Base-by-base conservation (phyloP, 2,329 filamentous ascomycete species). In the Onygena corvina region DNA sequence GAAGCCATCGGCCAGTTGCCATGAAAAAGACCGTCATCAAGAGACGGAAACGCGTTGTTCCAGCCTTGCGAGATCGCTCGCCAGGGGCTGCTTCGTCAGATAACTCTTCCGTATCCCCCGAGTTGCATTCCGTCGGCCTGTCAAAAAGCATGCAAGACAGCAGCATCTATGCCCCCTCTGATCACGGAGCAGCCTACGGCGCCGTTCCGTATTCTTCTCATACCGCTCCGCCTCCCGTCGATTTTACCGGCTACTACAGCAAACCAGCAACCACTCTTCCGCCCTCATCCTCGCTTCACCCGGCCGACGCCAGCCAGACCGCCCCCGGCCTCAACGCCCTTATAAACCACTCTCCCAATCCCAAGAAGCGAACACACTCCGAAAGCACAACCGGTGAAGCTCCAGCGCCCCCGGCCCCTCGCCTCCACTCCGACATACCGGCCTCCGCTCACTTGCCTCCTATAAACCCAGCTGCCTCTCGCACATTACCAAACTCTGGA, bases 1-100 rank as follows among this genome's bases (percentile, higher is more conserved):
- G 89, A 49, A 81, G 88, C 25, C 90, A 95, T 66, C 79, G 92
- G 35, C 92, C 92, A 0, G 86, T 92, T 3, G 87, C 87, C n/a
- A 96, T 98, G 92, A 98, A 96, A 68, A 96, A 95, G 66, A 84
- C 87, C 2, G 85, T 94, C 21, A 98, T 98, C 65, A 96, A 98
- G 68, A 80, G 92, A 54, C 77, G 92, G 53, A 96, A 96, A 73
- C 82, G 92, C 51, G 88, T 96, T 4, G 89, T 96, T 36, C 89
- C 90, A 14, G 87, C 85, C 14, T 71, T 79, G 21, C 66, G 71
- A 49, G 72, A 72, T 50, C 66, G 68, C 48, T 71, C 71, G 42
- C 66, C 66, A 9, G 66, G 61, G 25, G 64, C 66, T 18, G 63
- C 65, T n/a, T 68, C 66, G 8, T 66, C 67, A 3, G 64, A 65